A percentile compares a stretch with the other conserved stretches of the same genome.
Evolutionary conservation across 495 filamentous ascomycete species (phyloP).

Genomic region (Glonium stellatum): DNA sequence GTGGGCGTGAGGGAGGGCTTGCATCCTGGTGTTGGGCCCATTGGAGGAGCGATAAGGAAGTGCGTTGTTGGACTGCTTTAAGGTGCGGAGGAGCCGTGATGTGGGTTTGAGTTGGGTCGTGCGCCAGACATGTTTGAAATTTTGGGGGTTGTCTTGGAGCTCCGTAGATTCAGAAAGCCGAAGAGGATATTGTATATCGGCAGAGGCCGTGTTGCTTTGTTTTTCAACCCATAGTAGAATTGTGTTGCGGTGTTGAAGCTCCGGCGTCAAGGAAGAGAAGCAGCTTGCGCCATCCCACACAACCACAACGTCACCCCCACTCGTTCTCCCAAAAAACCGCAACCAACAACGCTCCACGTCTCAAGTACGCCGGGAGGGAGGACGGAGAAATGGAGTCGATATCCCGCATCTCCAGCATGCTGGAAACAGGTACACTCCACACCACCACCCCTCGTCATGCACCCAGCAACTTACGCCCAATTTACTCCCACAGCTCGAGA

Average conservation of each 20-base stretch:
- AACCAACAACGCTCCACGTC: not conserved
- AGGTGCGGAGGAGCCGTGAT: not conserved
- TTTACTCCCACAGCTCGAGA: conserved; percentile 63
- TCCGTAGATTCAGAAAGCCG: too few relatives aligned
- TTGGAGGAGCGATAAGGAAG: not conserved
- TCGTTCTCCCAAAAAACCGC: not conserved
- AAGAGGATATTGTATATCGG: not conserved
- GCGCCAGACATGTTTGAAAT: not conserved
- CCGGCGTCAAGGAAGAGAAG: too few relatives aligned
- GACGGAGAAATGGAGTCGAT: conserved; percentile 77
- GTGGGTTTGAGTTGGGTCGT: not conserved
- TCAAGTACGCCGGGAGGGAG: not conserved
- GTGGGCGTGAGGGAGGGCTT: conserved; percentile 30
- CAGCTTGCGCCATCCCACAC: not conserved
- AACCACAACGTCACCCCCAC: conserved; percentile 1
- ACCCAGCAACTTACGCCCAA: conserved; percentile 21
- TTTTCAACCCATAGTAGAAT: too few relatives aligned
- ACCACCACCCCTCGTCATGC: conserved; percentile 7
- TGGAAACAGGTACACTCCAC: conserved; percentile 70
- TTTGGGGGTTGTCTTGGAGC: not conserved
- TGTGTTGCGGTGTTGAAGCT: too few relatives aligned
- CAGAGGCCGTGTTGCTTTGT: not conserved
- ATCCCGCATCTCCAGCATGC: conserved; percentile 80
- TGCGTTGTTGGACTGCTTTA: not conserved
- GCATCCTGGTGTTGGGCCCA: not conserved